Evolutionary conservation across 805 yeast genomes (phyloP).

Genomic region (Debaryomyces tyrocola): DNA sequence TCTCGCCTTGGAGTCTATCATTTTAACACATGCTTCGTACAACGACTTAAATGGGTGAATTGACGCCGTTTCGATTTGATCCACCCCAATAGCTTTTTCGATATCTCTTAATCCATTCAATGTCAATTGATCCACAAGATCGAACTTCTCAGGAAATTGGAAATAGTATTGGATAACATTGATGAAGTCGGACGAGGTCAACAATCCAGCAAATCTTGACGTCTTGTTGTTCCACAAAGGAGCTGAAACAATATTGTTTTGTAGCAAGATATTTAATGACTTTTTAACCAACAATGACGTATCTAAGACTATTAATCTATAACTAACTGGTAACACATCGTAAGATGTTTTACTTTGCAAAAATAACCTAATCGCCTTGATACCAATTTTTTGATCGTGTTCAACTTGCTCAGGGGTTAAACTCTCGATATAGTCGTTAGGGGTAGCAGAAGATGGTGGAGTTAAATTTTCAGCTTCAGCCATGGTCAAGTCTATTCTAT

Average conservation of each 20-base stretch:
- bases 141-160: slow-evolving; percentile 84
- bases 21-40: slow-evolving; percentile 89
- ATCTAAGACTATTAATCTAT: slow-evolving; percentile 88
- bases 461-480: slow-evolving; percentile 15
- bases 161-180: slow-evolving; percentile 94
- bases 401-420: slow-evolving; percentile 43
- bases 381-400: slow-evolving; percentile 70
- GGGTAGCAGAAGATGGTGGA: slow-evolving; percentile 29
- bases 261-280: slow-evolving; percentile 83
- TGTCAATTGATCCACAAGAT: slow-evolving; percentile 81
- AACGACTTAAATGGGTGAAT: slow-evolving; percentile 89
- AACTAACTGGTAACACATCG: slow-evolving; percentile 94
- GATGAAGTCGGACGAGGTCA: slow-evolving; percentile 89
- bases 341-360: slow-evolving; percentile 89
- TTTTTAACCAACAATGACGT: slow-evolving; percentile 88
- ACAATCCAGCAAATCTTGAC: slow-evolving; percentile 88
- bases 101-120: slow-evolving; percentile 83
- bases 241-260: slow-evolving; percentile 93
- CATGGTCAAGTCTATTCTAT: slow-evolving; percentile 9
- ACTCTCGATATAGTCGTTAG: slow-evolving; percentile 43
- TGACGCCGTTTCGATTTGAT: slow-evolving; percentile 79
- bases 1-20: slow-evolving; percentile 85
- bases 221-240: slow-evolving; percentile 93
- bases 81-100: slow-evolving; percentile 83
- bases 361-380: slow-evolving; percentile 79